Conservation (phyloP, 495 filamentous ascomycete species). For the Penicillium bovifimosum region DNA sequence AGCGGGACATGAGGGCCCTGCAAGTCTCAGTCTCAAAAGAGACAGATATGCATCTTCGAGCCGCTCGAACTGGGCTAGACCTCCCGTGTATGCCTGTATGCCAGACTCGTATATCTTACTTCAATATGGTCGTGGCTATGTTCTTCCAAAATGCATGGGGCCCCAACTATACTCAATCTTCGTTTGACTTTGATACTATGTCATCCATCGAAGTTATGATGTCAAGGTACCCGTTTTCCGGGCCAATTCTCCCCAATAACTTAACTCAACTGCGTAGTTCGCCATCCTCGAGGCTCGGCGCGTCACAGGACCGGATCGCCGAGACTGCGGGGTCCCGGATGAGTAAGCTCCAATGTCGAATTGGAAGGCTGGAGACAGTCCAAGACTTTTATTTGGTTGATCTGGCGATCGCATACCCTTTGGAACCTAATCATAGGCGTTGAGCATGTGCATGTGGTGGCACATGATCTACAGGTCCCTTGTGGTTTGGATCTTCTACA, state of each 20-base stretch:
- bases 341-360: background rate
- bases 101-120: background rate
- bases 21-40: background rate
- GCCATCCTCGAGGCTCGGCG: background rate
- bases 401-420: background rate
- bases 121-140: background rate
- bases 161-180: background rate
- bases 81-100: background rate
- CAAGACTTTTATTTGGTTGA: background rate
- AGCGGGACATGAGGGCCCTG: background rate
- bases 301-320: background rate
- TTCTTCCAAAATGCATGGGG: background rate
- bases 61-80: background rate
- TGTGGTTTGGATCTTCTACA: too few relatives aligned
- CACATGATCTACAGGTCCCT: background rate
- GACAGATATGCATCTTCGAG: background rate
- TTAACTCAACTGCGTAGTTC: too few relatives aligned
- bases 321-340: constrained; percentile 2
- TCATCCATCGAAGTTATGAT: background rate
- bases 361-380: background rate
- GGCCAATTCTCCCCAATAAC: background rate
- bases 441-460: too few relatives aligned
- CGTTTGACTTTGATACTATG: background rate
- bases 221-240: background rate
- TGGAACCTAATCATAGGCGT: background rate